A percentile compares a stretch with the other conserved stretches of the same genome.
Evolutionary conservation across 805 yeast genomes (phyloP).

Genomic region (Zygotorulaspora chibaensis): DNA sequence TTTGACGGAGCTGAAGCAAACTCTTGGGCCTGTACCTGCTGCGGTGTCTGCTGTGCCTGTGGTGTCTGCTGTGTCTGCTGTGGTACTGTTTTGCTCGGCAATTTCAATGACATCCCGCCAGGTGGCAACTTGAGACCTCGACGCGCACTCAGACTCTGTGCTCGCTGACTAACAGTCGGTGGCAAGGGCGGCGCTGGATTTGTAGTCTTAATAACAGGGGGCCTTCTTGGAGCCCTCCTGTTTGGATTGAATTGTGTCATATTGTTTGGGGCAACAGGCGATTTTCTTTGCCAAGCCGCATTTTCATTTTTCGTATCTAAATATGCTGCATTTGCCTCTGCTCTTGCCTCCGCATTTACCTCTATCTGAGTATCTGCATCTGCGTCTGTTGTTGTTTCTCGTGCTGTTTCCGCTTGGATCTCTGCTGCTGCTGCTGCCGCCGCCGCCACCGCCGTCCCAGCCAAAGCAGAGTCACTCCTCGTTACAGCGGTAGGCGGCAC

Average conservation of each 20-base stretch:
- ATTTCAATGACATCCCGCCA: conserved; percentile 34
- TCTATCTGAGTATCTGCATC: conserved; percentile 20
- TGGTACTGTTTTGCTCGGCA: conserved; percentile 17
- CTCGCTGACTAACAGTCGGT: conserved; percentile 75
- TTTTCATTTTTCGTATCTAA: conserved; percentile 25
- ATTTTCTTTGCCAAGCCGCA: conserved; percentile 28
- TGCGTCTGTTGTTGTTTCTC: conserved; percentile 6
- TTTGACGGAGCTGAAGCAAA: conserved; percentile 30
- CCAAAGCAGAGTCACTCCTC: not conserved
- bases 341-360: conserved; percentile 21
- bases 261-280: conserved; percentile 6
- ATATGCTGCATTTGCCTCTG: not conserved
- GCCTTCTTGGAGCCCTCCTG: conserved; percentile 30
- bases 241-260: conserved; percentile 23
- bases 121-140: conserved; percentile 70
- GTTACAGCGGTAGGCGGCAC: not conserved
- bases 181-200: conserved; percentile 60
- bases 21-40: conserved; percentile 25
- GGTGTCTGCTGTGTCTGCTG: conserved; percentile 3
- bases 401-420: not conserved
- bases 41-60: conserved; percentile 4
- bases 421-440: conserved; percentile 1
- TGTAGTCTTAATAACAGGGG: conserved; percentile 43
- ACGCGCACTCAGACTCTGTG: conserved; percentile 78
- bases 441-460: not conserved